These are phyloP conservation scores for Fusarium keratoplasticum DNA, from an alignment of 2,329 filamentous ascomycete species.

Conservation along the genomic window DNA sequence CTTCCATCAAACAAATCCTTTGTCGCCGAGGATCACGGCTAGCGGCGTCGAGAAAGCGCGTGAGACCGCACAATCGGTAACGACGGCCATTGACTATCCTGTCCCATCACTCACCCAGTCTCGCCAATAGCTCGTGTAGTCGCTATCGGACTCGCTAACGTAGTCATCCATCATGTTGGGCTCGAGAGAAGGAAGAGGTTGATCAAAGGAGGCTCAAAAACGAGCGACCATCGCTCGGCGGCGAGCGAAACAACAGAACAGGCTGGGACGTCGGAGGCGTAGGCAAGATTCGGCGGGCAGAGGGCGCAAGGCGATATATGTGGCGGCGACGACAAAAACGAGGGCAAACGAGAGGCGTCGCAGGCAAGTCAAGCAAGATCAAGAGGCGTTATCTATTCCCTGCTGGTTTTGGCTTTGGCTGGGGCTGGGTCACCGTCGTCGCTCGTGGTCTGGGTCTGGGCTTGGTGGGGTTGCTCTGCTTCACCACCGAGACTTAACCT, in stretches of 20 bases:
- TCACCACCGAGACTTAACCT: neutral
- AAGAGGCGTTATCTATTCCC: slow-evolving; percentile 29
- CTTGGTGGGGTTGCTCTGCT: slow-evolving; percentile 33
- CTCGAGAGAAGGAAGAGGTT: slow-evolving; percentile 22
- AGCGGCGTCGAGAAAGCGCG: slow-evolving; percentile 5
- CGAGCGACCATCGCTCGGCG: slow-evolving; percentile 46
- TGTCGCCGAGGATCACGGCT: neutral
- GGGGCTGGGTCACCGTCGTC: slow-evolving; percentile 5
- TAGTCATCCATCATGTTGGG: slow-evolving; percentile 87
- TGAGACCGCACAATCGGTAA: slow-evolving; percentile 1
- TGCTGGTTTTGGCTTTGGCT: slow-evolving; percentile 18
- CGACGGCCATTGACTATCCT: neutral
- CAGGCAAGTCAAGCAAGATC: slow-evolving; percentile 1
- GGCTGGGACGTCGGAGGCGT: neutral
- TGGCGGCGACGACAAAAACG: neutral
- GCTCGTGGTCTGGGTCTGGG: slow-evolving; percentile 22
- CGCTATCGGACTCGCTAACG: slow-evolving; percentile 96
- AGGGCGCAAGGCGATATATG: neutral
- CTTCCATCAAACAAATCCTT: neutral
- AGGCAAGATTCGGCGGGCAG: neutral
- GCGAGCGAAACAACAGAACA: neutral
- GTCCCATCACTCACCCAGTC: slow-evolving; percentile 84
- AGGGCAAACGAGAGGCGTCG: slow-evolving; percentile 3
- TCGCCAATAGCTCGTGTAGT: slow-evolving; percentile 99
- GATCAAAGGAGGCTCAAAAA: slow-evolving; percentile 37